Percentiles rank a stretch among this genome's conserved stretches.
These are phyloP conservation scores for Asterionellopsis glacialis DNA, from an alignment of 108 stramenopile genomes.

Conservation along the genomic window DNA sequence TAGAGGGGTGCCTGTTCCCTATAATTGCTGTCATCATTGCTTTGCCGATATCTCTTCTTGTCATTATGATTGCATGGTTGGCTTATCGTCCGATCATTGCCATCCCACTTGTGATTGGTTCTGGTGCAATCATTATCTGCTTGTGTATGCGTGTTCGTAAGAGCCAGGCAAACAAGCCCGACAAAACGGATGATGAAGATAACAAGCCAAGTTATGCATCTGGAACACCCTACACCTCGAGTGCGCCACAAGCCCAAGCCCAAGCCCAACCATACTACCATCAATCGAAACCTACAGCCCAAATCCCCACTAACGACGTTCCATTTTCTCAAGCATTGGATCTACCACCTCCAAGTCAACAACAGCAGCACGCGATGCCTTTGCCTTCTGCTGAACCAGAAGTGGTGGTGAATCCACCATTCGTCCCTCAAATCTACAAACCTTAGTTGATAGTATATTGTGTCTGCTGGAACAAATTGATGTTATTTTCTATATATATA, in stretches of 20 bases:
- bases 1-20: slow-evolving; percentile 14
- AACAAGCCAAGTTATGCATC: background rate
- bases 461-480: too few species aligned
- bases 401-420: too few species aligned
- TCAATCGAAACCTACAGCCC: background rate
- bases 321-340: slow-evolving; percentile 3
- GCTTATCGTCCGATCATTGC: slow-evolving; percentile 17
- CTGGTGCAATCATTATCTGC: background rate
- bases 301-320: background rate
- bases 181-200: background rate
- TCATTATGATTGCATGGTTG: slow-evolving; percentile 26
- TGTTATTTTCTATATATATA: too few species aligned
- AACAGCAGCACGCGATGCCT: too few species aligned
- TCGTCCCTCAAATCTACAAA: too few species aligned
- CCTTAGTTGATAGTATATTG: too few species aligned
- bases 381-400: too few species aligned
- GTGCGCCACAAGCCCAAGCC: background rate
- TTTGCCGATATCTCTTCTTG: slow-evolving; percentile 7
- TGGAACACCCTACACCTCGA: background rate
- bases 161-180: background rate
- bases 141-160: background rate
- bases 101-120: background rate
- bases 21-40: slow-evolving; percentile 17
- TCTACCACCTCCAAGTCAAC: background rate
- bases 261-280: background rate